Base-by-base conservation (phyloP, 768 basidiomycete genomes). In the Floccularia luteovirens region DNA sequence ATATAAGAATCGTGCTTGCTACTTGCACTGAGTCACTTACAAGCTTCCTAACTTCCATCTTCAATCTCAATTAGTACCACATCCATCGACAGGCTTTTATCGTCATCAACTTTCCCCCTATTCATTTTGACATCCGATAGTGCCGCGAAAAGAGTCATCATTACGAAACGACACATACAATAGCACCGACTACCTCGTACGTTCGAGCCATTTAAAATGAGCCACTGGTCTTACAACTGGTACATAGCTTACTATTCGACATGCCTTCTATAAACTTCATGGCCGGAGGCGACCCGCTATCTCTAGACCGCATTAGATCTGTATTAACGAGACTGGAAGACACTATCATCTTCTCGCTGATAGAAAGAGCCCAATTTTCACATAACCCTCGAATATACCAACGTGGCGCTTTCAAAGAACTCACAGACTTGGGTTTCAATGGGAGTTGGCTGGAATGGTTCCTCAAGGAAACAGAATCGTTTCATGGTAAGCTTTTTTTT, bases 401-500 rank as follows among this genome's bases (percentile, higher is more conserved):
- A 38, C 72, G 72, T 12, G 86, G 81, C 17, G 81, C 74, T 1
- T 89, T 98, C 63, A 60, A 78, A 24, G 88, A 93, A 60, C 71
- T 96, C 30, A 70, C 69, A 28, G 72, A 79, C 28, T 59, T 79
- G 23, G 82, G 81, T 0, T 93, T 91, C 59, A 53, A 75, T 3
- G 90, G 90, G 2, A 90, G 82, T 46, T 98, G 92, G 93, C 70
- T 99, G 2, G 88, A 97, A 44, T 99, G 96, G 96, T 93, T 99
- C 63, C 66, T 99, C 62, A 82, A 83, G 51, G 94, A 98, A 63
- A 98, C 72, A 0, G 96, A 99, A 67, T 72, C 75, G 0, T 96
- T 96, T 64, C 96, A 98, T 62, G 91, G 96, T 90, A 44, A 47
- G 86, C 24, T 33, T 13, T 38, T 46, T 31, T 30, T 39, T 7